Evolutionary conservation across 1,284 basidiomycete species (phyloP).

Genomic region (Irpex lacteus): DNA sequence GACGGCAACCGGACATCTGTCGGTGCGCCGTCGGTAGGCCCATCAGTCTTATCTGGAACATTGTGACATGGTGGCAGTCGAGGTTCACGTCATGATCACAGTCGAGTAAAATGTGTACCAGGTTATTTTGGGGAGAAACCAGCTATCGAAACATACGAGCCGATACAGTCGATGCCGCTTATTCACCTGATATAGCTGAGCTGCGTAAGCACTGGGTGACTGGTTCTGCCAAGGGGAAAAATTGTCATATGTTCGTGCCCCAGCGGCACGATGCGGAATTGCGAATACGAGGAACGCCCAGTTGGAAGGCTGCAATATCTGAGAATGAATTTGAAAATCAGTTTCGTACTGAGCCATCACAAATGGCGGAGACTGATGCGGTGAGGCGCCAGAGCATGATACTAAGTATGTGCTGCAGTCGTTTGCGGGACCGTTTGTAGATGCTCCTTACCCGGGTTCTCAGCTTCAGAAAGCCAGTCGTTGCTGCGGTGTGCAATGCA

Average conservation of each 20-base stretch:
- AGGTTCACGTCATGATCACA: no score
- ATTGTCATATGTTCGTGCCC: background rate
- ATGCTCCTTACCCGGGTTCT: background rate
- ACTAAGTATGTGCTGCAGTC: no score
- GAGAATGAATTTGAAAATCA: background rate
- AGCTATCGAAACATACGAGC: no score
- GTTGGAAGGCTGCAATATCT: background rate
- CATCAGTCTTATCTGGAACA: background rate
- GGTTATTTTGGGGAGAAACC: no score
- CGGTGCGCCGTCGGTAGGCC: conserved; percentile 9
- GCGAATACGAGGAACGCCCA: background rate
- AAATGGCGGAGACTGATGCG: background rate
- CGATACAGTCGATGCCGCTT: no score
- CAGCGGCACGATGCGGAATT: background rate
- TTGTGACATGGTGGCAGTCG: no score
- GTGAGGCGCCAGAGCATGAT: no score
- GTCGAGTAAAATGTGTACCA: no score
- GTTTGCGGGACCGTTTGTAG: background rate
- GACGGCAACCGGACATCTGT: conserved; percentile 9
- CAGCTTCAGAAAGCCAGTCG: background rate
- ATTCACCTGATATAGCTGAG: no score
- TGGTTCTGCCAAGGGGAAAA: background rate
- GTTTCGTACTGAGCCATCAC: background rate
- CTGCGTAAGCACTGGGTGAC: no score
- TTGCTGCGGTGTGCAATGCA: background rate